A percentile compares a stretch with the other conserved stretches of the same genome.
These are phyloP conservation scores for Apophysomyces sp. DNA, from an alignment of 371 early-diverging fungal genomes.

Conservation along the genomic window DNA sequence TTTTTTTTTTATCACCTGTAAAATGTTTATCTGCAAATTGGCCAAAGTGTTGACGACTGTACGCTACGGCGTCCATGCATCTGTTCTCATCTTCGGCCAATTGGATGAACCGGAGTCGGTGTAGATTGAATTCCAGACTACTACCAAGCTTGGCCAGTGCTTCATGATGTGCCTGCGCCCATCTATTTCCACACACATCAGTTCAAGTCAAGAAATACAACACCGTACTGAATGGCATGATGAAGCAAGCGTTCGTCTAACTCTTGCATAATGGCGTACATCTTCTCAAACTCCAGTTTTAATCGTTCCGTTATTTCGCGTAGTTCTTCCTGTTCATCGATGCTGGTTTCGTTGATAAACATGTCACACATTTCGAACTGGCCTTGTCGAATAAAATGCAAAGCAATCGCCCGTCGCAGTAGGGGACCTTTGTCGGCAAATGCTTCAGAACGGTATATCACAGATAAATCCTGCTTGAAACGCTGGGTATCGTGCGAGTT, in stretches of 20 bases:
- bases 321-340: slow-evolving; percentile 29
- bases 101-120: slow-evolving; percentile 76
- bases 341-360: slow-evolving; percentile 52
- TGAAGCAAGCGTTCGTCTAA: slow-evolving; percentile 27
- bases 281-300: slow-evolving; percentile 38
- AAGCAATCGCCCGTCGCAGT: slow-evolving; percentile 60
- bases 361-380: slow-evolving; percentile 73
- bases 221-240: slow-evolving; percentile 27
- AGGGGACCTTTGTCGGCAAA: slow-evolving; percentile 65
- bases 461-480: slow-evolving; percentile 63
- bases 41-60: slow-evolving; percentile 71
- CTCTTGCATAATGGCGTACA: slow-evolving; percentile 32
- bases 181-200: slow-evolving; percentile 36
- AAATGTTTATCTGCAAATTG: slow-evolving; percentile 64
- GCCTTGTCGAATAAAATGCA: slow-evolving; percentile 89
- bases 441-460: slow-evolving; percentile 62
- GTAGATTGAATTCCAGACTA: slow-evolving; percentile 84
- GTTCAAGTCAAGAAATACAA: not conserved
- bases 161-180: slow-evolving; percentile 68
- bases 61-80: slow-evolving; percentile 65
- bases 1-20: slow-evolving; percentile 48
- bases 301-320: slow-evolving; percentile 25
- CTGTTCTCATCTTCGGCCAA: slow-evolving; percentile 44
- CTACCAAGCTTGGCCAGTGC: slow-evolving; percentile 61
- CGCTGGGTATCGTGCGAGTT: slow-evolving; percentile 34